phyloP scores from a whole-genome alignment of 345 rosid species.

The Clarkia xantiana region DNA sequence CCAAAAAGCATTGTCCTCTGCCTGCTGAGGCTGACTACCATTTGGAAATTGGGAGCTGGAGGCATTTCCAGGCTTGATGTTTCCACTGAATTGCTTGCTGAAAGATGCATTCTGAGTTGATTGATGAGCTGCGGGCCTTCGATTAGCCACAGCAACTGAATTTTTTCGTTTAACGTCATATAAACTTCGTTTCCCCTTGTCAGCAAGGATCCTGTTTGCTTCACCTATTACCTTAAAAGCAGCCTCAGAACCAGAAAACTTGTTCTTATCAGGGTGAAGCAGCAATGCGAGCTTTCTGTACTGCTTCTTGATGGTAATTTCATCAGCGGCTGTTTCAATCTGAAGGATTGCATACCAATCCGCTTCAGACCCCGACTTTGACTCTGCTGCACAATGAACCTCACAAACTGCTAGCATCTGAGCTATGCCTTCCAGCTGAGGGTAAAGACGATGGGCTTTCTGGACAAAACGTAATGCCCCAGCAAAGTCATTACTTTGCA shows the following conservation, averaged over 20 bases:
- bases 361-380: slow-evolving; percentile 37
- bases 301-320: slow-evolving; percentile 55
- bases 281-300: slow-evolving; percentile 64
- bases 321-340: slow-evolving; percentile 37
- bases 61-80: slow-evolving; percentile 9
- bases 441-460: slow-evolving; percentile 55
- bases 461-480: slow-evolving; percentile 40
- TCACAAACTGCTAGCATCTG: slow-evolving; percentile 59
- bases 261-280: slow-evolving; percentile 91
- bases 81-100: slow-evolving; percentile 16
- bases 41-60: slow-evolving; percentile 12
- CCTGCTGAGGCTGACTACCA: slow-evolving; percentile 14
- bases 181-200: slow-evolving; percentile 28
- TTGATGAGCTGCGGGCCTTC: slow-evolving; percentile 16
- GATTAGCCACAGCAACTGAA: slow-evolving; percentile 10
- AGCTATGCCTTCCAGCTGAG: slow-evolving; percentile 48
- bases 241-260: slow-evolving; percentile 73
- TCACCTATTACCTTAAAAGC: slow-evolving; percentile 86
- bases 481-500: slow-evolving; percentile 41
- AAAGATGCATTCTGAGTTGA: slow-evolving; percentile 14
- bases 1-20: slow-evolving; percentile 36
- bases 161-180: slow-evolving; percentile 40
- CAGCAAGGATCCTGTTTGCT: slow-evolving; percentile 50
- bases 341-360: slow-evolving; percentile 90
- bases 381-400: slow-evolving; percentile 52